phyloP scores from a whole-genome alignment of 345 rosid genomes.

The Arabidopsis thaliana region TAIR10.1 NC_003076.8:13866001-13866500 shows the following conservation, averaged over 20 bases:
- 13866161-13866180: slow-evolving; percentile 73
- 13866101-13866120: slow-evolving; percentile 57
- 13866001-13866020: slow-evolving; percentile 59
- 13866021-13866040: slow-evolving; percentile 38
- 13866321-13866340: slow-evolving; percentile 89
- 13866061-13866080: slow-evolving; percentile 31
- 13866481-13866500: slow-evolving; percentile 56
- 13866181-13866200: slow-evolving; percentile 59
- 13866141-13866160: slow-evolving; percentile 87
- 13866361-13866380: slow-evolving; percentile 17
- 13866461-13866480: slow-evolving; percentile 92
- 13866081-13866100: slow-evolving; percentile 67
- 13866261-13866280: slow-evolving; percentile 45
- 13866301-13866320: slow-evolving; percentile 88
- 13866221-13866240: slow-evolving; percentile 43
- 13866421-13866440: slow-evolving; percentile 78
- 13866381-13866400: background rate
- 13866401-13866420: background rate
- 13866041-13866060: slow-evolving; percentile 5
- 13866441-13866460: slow-evolving; percentile 88
- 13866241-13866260: slow-evolving; percentile 56
- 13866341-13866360: slow-evolving; percentile 8
- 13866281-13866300: slow-evolving; percentile 73
- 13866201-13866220: slow-evolving; percentile 64
- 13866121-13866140: slow-evolving; percentile 53